Percentiles rank a stretch among this genome's conserved stretches.
These are phyloP conservation scores for Didymellaceae sp. DNA, from an alignment of 2,329 filamentous ascomycete genomes.

Conservation along the genomic window DNA sequence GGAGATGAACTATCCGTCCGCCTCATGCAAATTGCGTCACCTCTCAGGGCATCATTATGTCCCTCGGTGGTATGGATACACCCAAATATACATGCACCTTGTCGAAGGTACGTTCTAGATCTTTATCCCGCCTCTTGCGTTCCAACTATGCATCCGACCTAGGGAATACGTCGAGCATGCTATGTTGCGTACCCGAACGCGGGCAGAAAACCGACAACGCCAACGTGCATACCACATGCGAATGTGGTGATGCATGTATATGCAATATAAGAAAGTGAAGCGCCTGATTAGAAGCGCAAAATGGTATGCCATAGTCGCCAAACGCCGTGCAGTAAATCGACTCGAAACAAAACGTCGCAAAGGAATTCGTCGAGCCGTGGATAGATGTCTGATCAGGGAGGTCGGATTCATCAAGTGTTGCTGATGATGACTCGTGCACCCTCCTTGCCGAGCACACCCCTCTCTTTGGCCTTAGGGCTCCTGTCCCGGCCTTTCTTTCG, in stretches of 20 bases:
- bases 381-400: slow-evolving; percentile 1
- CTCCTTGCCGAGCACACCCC: slow-evolving; percentile 92
- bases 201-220: slow-evolving; percentile 22
- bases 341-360: slow-evolving; percentile 29
- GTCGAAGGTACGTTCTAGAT: slow-evolving; percentile 4
- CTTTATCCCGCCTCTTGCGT: slow-evolving; percentile 7
- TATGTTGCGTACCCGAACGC: slow-evolving; percentile 14
- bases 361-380: slow-evolving; percentile 39
- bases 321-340: slow-evolving; percentile 39
- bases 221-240: slow-evolving; percentile 22
- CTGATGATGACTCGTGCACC: slow-evolving; percentile 72
- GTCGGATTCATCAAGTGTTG: slow-evolving; percentile 41
- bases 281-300: slow-evolving; percentile 21
- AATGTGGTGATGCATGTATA: slow-evolving; percentile 23
- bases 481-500: slow-evolving; percentile 88
- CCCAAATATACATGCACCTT: slow-evolving; percentile 17
- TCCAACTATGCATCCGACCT: slow-evolving; percentile 6
- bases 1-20: slow-evolving; percentile 13
- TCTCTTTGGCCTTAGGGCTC: slow-evolving; percentile 92
- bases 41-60: slow-evolving; percentile 4
- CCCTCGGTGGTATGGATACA: slow-evolving; percentile 10
- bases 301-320: slow-evolving; percentile 31
- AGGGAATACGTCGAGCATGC: slow-evolving; percentile 14
- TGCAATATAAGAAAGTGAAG: slow-evolving; percentile 21
- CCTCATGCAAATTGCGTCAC: slow-evolving; percentile 15